Conservation (phyloP, 2,329 filamentous ascomycete species). For the Phialophora verrucosa region DNA sequence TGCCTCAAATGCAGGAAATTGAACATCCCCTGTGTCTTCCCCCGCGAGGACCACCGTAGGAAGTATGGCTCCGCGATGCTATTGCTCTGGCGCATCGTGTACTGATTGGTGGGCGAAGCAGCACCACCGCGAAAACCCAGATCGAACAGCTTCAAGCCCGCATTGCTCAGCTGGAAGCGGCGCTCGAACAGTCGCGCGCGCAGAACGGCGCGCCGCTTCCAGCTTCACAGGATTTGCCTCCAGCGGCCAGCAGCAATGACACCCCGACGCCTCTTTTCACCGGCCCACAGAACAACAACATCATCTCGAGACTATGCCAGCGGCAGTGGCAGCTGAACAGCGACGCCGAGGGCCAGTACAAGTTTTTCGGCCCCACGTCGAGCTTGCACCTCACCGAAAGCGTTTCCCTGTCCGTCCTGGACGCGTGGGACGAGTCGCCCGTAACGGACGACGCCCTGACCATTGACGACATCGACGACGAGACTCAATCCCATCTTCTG, state of each 20-base stretch:
- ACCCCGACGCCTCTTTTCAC: neutral
- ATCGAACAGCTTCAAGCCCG: slow-evolving; percentile 30
- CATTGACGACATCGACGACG: slow-evolving; percentile 25
- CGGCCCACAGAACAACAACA: slow-evolving; percentile 9
- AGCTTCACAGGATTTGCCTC: neutral
- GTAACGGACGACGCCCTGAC: slow-evolving; percentile 17
- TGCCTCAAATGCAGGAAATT: too few species aligned
- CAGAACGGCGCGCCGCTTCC: neutral
- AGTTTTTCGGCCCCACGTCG: slow-evolving; percentile 21
- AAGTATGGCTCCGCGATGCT: too few species aligned
- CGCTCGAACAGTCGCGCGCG: slow-evolving; percentile 23
- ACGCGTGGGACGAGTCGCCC: neutral
- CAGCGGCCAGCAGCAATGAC: slow-evolving; percentile 1
- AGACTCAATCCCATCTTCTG: slow-evolving; percentile 25
- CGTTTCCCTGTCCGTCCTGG: slow-evolving; percentile 16
- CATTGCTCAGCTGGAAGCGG: slow-evolving; percentile 29
- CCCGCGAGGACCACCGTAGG: too few species aligned
- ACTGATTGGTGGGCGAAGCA: neutral
- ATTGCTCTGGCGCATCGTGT: too few species aligned
- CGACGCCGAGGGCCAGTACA: slow-evolving; percentile 20
- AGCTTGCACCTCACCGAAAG: slow-evolving; percentile 24
- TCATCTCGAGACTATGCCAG: slow-evolving; percentile 16
- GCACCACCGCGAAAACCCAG: slow-evolving; percentile 13
- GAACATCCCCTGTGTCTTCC: too few species aligned
- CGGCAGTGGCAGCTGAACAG: slow-evolving; percentile 23